Evolutionary conservation across 805 yeast species (phyloP).

Genomic region (Hanseniaspora guilliermondii): DNA sequence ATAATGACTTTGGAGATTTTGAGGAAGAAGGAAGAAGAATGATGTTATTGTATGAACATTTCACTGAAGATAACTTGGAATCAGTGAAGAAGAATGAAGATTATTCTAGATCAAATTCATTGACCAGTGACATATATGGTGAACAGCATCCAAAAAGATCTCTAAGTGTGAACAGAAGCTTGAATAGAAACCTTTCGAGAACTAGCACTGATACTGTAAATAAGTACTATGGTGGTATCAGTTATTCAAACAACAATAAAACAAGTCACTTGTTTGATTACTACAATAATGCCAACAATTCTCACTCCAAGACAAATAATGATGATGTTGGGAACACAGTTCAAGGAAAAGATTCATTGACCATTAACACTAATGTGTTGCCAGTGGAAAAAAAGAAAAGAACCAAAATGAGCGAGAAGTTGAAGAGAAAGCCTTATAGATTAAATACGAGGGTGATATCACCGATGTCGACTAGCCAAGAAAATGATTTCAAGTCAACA

Average conservation of each 20-base stretch:
- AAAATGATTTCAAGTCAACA: neutral
- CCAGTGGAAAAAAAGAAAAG: slow-evolving; percentile 9
- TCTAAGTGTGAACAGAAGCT: neutral
- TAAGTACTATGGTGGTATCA: slow-evolving; percentile 5
- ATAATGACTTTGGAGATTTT: slow-evolving; percentile 7
- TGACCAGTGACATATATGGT: slow-evolving; percentile 1
- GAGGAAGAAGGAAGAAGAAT: slow-evolving; percentile 14
- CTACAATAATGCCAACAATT: neutral
- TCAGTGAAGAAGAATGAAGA: neutral
- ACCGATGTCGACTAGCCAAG: slow-evolving; percentile 6
- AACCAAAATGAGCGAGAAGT: slow-evolving; percentile 3
- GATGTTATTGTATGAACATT: slow-evolving; percentile 14
- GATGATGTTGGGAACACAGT: neutral
- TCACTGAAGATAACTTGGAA: slow-evolving; percentile 3
- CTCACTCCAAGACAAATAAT: neutral
- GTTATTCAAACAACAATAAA: slow-evolving; percentile 4
- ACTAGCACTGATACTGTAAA: slow-evolving; percentile 4
- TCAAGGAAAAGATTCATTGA: neutral
- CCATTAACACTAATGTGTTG: neutral
- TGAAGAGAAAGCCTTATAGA: slow-evolving; percentile 13
- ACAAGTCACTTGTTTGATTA: slow-evolving; percentile 5
- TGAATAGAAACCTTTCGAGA: slow-evolving; percentile 7
- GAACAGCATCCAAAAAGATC: slow-evolving; percentile 6
- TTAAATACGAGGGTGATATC: slow-evolving; percentile 12
- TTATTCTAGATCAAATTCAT: neutral